phyloP scores from a whole-genome alignment of 2,329 filamentous ascomycete species.

The Colletotrichum cereale region DNA sequence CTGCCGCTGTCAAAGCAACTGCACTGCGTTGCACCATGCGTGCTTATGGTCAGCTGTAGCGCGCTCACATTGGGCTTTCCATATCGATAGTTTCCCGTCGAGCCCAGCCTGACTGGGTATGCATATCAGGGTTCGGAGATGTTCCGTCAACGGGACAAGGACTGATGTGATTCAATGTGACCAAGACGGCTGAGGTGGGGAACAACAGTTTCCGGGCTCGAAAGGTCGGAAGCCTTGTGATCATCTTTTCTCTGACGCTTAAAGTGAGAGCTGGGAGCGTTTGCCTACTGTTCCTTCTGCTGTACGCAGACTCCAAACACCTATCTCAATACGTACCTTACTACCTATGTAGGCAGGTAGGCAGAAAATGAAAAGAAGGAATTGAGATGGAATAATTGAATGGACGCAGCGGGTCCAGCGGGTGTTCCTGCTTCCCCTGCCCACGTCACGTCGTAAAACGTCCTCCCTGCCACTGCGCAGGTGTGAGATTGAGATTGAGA shows the following conservation, averaged over 20 bases:
- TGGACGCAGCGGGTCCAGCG: background rate
- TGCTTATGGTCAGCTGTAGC: background rate
- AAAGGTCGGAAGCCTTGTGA: background rate
- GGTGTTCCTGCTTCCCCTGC: background rate
- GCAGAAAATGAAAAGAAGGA: background rate
- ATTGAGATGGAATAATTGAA: background rate
- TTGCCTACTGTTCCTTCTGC: background rate
- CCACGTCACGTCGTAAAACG: background rate
- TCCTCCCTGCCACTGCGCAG: background rate
- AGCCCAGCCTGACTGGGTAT: background rate
- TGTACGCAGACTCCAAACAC: too few species aligned
- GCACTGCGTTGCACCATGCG: background rate
- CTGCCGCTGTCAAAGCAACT: background rate
- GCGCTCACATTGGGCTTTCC: background rate
- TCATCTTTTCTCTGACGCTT: background rate
- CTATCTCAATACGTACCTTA: too few species aligned
- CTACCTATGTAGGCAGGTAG: background rate
- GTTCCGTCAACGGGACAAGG: conserved; percentile 11
- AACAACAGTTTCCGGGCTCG: background rate
- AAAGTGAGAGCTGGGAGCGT: background rate
- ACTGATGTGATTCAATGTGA: conserved; percentile 3
- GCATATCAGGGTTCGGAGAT: background rate
- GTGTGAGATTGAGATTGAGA: background rate
- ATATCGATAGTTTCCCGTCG: background rate
- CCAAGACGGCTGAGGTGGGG: conserved; percentile 22